Conservation (phyloP, 768 basidiomycete species). For the Auriscalpium orientale region DNA sequence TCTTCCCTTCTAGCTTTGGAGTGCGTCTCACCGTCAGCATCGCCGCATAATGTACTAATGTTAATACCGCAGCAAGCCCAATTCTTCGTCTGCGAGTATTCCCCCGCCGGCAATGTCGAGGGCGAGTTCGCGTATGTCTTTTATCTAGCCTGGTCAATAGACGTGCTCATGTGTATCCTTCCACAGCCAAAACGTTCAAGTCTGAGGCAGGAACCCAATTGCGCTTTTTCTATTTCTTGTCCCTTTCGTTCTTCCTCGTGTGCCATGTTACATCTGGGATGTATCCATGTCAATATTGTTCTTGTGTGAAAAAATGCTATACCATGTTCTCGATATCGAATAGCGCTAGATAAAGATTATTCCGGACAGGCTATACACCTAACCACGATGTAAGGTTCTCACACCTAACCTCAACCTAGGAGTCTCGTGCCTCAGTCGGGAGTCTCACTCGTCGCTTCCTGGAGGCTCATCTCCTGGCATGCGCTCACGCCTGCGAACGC, state of each 20-base stretch:
- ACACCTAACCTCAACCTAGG: no score
- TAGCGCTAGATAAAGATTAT: no score
- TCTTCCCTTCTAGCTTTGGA: conserved; percentile 48
- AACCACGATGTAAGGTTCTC: no score
- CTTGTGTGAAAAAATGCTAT: not conserved
- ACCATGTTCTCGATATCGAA: no score
- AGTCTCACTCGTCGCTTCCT: no score
- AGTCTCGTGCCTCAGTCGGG: no score
- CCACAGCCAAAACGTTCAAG: conserved; percentile 25
- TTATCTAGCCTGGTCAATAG: not conserved
- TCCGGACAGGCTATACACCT: no score
- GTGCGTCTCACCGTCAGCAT: conserved; percentile 27
- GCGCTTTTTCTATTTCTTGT: not conserved
- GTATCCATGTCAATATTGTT: not conserved
- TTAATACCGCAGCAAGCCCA: conserved; percentile 36
- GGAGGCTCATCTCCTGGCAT: not conserved
- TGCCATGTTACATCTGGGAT: not conserved
- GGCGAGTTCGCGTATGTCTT: conserved; percentile 51
- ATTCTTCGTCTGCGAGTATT: conserved; percentile 67
- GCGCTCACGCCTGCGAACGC: not conserved
- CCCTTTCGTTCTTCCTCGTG: not conserved
- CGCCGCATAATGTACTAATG: not conserved
- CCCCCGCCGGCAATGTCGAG: conserved; percentile 52
- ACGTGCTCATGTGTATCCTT: not conserved
- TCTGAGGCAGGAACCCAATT: conserved; percentile 5